Evolutionary conservation across 2,329 filamentous ascomycete genomes (phyloP), one percentile per base, ranked within the genome.

Genomic region (Fusarium fracticaudum): DNA sequence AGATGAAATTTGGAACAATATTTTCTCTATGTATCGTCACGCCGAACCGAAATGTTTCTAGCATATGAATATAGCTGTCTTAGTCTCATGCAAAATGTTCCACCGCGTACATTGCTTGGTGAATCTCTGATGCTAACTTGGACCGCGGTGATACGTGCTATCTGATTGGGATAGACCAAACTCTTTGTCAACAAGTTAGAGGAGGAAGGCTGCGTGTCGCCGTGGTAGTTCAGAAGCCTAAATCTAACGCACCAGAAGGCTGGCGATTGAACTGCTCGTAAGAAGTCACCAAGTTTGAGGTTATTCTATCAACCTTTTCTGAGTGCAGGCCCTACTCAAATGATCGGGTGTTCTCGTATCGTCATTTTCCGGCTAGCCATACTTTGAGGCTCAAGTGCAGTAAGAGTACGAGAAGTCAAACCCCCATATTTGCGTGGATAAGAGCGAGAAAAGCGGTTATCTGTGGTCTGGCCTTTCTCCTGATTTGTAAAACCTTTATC

Each of bases 211-310:
- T 29, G 5, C 9, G 20, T 14, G 4, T n/a, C 6, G 6, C 20
- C 26, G 14, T n/a, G 5, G 20, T 48, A 31, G 20, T n/a, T n/a
- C 20, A n/a, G 20, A 6, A 7, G 20, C 14, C 10, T 3, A 8
- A 1, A 7, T 8, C 5, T 3, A 17, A 31, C 1, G 7, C 12
- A 35, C 22, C 31, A 15, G 48, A 7, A 51, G 17, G 6, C 29
- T 13, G 15, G 3, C 5, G 11, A 17, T 50, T 50, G 0, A 2
- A 1, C 10, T 18, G 9, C 0, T 18, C 3, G 29, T 13, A 9
- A n/a, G 47, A 31, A 50, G 22, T 17, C 22, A 50, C 15, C 22
- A n/a, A 33, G 22, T 50, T 18, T n/a, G 5, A 24, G 22, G 7
- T n/a, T 37, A 8, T 8, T 20, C 17, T 35, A 24, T 8, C 1